Percentiles rank a stretch among this genome's conserved stretches.
Conservation (phyloP, 345 rosid genomes). For the Garcia nutans region DNA sequence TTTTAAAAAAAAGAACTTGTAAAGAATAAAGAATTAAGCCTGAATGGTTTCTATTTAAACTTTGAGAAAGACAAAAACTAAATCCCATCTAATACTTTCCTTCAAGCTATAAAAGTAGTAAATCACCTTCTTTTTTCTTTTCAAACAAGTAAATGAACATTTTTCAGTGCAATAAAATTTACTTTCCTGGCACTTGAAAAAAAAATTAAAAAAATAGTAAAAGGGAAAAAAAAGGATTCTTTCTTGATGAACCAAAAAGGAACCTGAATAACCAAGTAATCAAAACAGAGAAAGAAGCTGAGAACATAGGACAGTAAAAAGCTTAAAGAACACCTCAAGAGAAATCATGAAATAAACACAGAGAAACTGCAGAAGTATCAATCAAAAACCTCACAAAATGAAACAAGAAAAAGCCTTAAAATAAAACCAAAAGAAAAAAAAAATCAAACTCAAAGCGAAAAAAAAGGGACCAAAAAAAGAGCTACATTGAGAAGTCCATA, state of each 20-base stretch:
- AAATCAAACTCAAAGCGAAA: not conserved
- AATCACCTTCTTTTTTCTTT: not conserved
- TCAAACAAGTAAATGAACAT: not conserved
- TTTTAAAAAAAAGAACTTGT: not conserved
- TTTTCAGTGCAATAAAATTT: not conserved
- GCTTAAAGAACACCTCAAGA: not conserved
- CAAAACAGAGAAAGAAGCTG: not conserved
- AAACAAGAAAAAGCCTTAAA: too few species aligned
- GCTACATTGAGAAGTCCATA: not conserved
- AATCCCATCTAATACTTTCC: not conserved
- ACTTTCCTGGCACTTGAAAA: not conserved
- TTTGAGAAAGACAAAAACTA: not conserved
- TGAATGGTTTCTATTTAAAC: not conserved
- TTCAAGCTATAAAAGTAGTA: not conserved
- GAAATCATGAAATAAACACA: not conserved
- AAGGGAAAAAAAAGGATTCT: not conserved
- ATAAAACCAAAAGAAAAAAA: not conserved
- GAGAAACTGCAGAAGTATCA: not conserved
- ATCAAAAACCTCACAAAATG: not conserved
- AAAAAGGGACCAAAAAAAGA: not conserved
- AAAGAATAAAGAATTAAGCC: constrained; percentile 2
- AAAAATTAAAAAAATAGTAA: not conserved
- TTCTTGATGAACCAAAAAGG: not conserved
- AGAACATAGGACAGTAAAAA: not conserved
- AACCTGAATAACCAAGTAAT: not conserved